A percentile compares a stretch with the other conserved stretches of the same genome.
These are phyloP conservation scores for Amylostereum areolatum DNA, from an alignment of 1,284 basidiomycete species.

Conservation along the genomic window DNA sequence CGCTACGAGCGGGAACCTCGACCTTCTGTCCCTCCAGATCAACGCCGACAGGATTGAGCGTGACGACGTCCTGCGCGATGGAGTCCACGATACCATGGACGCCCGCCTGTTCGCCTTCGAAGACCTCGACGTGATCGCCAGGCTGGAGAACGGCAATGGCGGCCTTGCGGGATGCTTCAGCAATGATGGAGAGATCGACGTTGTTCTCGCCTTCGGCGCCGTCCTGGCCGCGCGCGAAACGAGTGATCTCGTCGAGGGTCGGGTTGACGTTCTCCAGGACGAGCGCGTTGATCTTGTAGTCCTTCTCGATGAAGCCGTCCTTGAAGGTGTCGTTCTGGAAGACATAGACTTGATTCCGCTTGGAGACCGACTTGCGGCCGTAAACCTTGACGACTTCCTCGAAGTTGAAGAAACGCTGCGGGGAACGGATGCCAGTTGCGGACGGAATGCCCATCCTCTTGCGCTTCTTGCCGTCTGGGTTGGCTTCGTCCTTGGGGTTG, in stretches of 20 bases:
- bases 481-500: constrained; percentile 77
- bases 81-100: constrained; percentile 90
- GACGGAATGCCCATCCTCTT: constrained; percentile 53
- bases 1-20: constrained; percentile 84
- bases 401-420: constrained; percentile 89
- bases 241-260: constrained; percentile 92
- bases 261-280: constrained; percentile 90
- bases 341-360: constrained; percentile 67
- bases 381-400: constrained; percentile 91
- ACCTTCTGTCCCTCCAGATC: constrained; percentile 82
- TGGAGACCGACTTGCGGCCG: constrained; percentile 70
- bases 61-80: constrained; percentile 84
- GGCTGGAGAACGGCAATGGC: constrained; percentile 91
- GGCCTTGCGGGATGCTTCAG: constrained; percentile 83
- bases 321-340: constrained; percentile 94
- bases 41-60: constrained; percentile 75
- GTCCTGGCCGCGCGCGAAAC: constrained; percentile 73
- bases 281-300: constrained; percentile 80
- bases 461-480: constrained; percentile 63
- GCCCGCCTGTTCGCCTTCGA: constrained; percentile 94
- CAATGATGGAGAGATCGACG: constrained; percentile 80
- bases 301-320: constrained; percentile 96
- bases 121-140: constrained; percentile 96
- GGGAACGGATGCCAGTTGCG: constrained; percentile 63
- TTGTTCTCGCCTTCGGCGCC: constrained; percentile 54